phyloP scores from a whole-genome alignment of 2,329 filamentous ascomycete genomes.

The Lachnellula willkommii region DNA sequence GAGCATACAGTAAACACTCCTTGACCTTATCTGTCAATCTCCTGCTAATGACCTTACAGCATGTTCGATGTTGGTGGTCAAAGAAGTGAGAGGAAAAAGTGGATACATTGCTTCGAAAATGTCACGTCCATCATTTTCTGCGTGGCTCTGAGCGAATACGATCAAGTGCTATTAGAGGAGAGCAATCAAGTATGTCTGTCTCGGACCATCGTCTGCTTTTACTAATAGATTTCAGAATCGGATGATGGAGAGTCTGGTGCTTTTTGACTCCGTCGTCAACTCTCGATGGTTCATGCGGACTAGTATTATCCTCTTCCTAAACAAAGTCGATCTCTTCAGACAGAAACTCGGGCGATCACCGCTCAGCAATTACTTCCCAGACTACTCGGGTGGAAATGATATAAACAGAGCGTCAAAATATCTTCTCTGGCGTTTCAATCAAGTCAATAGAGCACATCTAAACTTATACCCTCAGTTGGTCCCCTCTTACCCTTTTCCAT shows the following conservation, averaged over 20 bases:
- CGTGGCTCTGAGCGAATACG: conserved; percentile 95
- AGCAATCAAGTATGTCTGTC: conserved; percentile 74
- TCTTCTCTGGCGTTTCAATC: conserved; percentile 95
- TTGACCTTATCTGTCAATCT: conserved; percentile 1
- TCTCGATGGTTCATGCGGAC: conserved; percentile 99
- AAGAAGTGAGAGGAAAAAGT: conserved; percentile 96
- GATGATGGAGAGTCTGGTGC: conserved; percentile 96
- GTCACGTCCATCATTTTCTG: conserved; percentile 99
- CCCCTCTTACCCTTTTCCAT: background rate
- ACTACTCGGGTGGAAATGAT: conserved; percentile 96
- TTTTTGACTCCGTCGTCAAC: conserved; percentile 98
- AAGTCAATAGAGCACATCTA: conserved; percentile 92
- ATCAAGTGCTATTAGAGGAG: conserved; percentile 93
- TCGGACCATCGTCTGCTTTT: background rate
- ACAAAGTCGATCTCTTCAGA: conserved; percentile 98
- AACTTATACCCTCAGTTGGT: conserved; percentile 97
- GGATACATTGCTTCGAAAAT: conserved; percentile 99
- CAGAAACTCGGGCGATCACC: conserved; percentile 87
- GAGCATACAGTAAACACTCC: conserved; percentile 81
- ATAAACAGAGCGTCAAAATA: conserved; percentile 98
- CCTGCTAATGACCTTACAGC: conserved; percentile 44
- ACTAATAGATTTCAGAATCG: conserved; percentile 63
- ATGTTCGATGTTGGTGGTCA: conserved; percentile 99
- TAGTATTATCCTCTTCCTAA: conserved; percentile 96
- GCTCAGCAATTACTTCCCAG: conserved; percentile 90